Base-by-base conservation (phyloP, 1,284 basidiomycete genomes). In the Cutaneotrichosporon mucoides region DNA sequence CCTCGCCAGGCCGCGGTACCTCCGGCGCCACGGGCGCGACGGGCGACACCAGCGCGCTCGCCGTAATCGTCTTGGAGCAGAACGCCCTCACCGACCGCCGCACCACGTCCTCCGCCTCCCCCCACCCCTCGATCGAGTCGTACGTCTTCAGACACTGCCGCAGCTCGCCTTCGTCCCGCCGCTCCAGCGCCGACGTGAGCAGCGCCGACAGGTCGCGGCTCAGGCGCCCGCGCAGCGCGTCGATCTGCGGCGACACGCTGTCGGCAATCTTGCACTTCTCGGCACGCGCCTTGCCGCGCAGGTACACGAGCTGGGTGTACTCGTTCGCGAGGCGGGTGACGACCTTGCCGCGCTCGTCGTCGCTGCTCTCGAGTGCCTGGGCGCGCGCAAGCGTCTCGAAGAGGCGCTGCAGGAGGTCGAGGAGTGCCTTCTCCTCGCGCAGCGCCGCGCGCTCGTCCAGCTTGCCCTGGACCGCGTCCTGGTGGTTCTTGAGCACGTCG, bases 301-400 rank as follows among this genome's bases (percentile, higher is more conserved):
- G 88, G 73, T 97, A 98, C 40, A 92, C 81, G n/a, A 97, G 82
- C 72, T 97, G 92, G 3, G 85, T 90, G 73, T 94, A 96, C 76
- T 96, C 94, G 10, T 86, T 82, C 11, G 92, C 91, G 12, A 93
- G 88, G 52, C 93, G 85, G 12, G 85, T 84, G 4, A 97, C 82
- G 69, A 92, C 87, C 74, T 96, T 96, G 37, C 66, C 50, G 15
- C 62, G 57, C 6, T 61, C 62, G 10, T 70, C 70, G 9, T 67
- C 66, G 15, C 52, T 52, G 7, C 13, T 37, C 36, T 55, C 58
- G 86, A 96, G 81, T 7, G 85, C 86, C 73, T 95, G 92, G 1
- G 94, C 82, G 44, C 92, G 84, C 2, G 85, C 83, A 8, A 92
- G 83, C 7, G 89, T 90, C 68, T 95, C 92, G 16, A 91, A 92